Conservation (phyloP, 805 yeast species). For the Lipomyces sp. region DNA sequence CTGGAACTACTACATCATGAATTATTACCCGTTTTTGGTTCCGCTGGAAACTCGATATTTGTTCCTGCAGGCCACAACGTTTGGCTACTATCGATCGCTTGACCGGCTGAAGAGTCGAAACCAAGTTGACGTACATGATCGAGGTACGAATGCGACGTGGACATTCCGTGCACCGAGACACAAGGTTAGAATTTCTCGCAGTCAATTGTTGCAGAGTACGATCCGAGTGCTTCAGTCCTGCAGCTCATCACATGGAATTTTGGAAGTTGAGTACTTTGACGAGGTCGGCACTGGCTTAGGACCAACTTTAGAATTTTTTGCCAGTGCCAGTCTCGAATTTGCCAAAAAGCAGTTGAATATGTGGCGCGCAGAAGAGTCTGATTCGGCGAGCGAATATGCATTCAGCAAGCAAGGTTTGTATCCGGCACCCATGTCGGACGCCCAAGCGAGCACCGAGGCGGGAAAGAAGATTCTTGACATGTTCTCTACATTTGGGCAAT, state of each 20-base stretch:
- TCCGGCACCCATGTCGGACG: constrained; percentile 56
- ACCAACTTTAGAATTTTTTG: constrained; percentile 90
- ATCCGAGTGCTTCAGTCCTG: constrained; percentile 70
- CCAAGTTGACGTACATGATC: constrained; percentile 5
- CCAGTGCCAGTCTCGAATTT: constrained; percentile 74
- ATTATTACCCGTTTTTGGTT: constrained; percentile 73
- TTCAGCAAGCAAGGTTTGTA: constrained; percentile 56
- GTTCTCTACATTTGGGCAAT: constrained; percentile 71
- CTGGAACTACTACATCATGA: constrained; percentile 76
- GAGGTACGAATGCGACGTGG: constrained; percentile 26
- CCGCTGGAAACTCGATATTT: constrained; percentile 77
- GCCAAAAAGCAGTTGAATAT: constrained; percentile 52
- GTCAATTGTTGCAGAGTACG: constrained; percentile 69
- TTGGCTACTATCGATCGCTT: constrained; percentile 81
- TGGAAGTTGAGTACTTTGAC: constrained; percentile 82
- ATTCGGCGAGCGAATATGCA: constrained; percentile 39
- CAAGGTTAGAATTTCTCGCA: constrained; percentile 73
- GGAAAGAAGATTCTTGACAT: constrained; percentile 47
- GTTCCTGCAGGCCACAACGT: constrained; percentile 81
- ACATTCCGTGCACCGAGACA: constrained; percentile 76
- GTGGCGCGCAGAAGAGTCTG: constrained; percentile 57
- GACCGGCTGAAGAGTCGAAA: background rate
- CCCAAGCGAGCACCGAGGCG: constrained; percentile 35
- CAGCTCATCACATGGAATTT: constrained; percentile 72
- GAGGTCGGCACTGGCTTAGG: constrained; percentile 97